These are phyloP conservation scores for Aspergillus pseudotamarii DNA, from an alignment of 2,329 filamentous ascomycete genomes.

Conservation along the genomic window DNA sequence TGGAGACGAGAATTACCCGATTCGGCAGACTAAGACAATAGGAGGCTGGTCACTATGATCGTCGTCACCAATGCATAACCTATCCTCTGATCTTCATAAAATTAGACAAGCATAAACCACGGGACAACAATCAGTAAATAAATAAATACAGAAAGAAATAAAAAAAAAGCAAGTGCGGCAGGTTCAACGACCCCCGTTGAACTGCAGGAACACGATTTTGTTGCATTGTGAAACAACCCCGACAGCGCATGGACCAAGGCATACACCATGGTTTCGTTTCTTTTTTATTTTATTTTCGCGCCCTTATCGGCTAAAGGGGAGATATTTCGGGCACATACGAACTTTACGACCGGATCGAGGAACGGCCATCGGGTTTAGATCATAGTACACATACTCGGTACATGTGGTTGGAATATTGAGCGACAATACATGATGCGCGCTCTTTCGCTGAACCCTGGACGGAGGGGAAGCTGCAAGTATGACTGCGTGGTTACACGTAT, in stretches of 20 bases:
- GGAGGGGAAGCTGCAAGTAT: not conserved
- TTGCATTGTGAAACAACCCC: slow-evolving; percentile 19
- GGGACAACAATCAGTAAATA: not conserved
- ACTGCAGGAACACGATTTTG: slow-evolving; percentile 14
- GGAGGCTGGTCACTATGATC: not conserved
- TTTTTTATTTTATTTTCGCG: not conserved
- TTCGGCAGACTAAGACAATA: not conserved
- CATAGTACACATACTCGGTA: not conserved
- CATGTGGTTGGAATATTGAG: slow-evolving; percentile 5
- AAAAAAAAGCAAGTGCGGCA: not conserved
- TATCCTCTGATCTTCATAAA: slow-evolving; percentile 2
- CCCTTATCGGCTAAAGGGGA: not conserved
- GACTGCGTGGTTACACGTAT: not conserved
- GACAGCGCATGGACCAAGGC: slow-evolving; percentile 6
- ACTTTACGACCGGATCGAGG: not conserved
- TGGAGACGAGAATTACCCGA: not conserved
- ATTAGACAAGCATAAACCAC: not conserved
- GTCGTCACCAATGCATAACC: not conserved
- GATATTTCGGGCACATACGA: not conserved
- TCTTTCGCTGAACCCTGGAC: not conserved
- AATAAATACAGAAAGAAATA: not conserved
- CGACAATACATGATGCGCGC: not conserved
- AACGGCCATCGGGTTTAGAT: not conserved
- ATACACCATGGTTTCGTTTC: not conserved
- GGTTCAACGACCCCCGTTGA: slow-evolving; percentile 10